These are phyloP conservation scores for Suhomyces prunicola DNA, from an alignment of 805 yeast genomes.

Conservation along the genomic window DNA sequence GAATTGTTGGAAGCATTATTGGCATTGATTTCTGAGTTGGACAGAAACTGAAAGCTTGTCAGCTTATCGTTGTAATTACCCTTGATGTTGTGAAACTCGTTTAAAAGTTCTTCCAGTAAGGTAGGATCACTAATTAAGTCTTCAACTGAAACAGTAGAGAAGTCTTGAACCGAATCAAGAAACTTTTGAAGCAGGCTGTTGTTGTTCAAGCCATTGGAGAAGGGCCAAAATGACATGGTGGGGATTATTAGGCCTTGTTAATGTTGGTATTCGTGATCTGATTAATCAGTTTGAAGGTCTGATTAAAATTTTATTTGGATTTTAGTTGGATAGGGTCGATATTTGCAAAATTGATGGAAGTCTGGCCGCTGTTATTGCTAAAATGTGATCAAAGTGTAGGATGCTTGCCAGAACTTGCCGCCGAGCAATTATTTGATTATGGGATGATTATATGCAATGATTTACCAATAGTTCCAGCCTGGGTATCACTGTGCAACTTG, in stretches of 20 bases:
- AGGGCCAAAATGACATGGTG: constrained; percentile 45
- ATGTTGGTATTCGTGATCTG: no score
- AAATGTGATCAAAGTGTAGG: background rate
- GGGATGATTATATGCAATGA: background rate
- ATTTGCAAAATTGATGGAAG: background rate
- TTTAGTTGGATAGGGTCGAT: background rate
- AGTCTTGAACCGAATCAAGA: constrained; percentile 36
- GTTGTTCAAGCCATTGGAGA: constrained; percentile 33
- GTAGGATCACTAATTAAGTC: constrained; percentile 31
- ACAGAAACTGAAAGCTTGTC: constrained; percentile 26
- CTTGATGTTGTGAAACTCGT: constrained; percentile 36
- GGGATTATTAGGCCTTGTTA: background rate
- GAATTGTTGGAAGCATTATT: constrained; percentile 11
- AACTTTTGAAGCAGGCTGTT: constrained; percentile 40
- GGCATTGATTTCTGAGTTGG: constrained; percentile 7
- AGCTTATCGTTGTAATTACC: constrained; percentile 30
- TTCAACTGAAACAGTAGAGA: constrained; percentile 27
- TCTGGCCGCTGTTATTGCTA: background rate
- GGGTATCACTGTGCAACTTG: background rate
- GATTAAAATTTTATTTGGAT: background rate
- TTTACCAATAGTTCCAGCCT: background rate
- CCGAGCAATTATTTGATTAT: background rate
- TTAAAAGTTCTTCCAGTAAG: constrained; percentile 36
- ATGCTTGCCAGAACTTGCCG: background rate
- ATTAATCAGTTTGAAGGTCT: background rate